Evolutionary conservation across 306 rosid species (phyloP).

Genomic region (Sicyos baderoa): DNA sequence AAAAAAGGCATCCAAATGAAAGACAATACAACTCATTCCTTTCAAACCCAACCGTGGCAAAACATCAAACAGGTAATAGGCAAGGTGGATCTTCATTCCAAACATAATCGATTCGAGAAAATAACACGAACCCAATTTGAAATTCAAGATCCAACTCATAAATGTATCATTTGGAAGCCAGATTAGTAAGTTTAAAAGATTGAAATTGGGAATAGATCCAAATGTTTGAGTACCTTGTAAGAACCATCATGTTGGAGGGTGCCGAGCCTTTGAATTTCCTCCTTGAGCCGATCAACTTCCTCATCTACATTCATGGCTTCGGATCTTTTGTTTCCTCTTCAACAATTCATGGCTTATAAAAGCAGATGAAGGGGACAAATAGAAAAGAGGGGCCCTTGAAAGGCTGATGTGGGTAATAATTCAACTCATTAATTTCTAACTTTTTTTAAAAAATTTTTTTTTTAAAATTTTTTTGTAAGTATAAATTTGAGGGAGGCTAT

Average conservation of each 20-base stretch:
- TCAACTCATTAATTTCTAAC: too few species aligned
- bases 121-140: not conserved
- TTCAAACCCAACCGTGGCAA: not conserved
- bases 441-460: too few species aligned
- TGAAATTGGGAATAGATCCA: not conserved
- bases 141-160: slow-evolving; percentile 7
- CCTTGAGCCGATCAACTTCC: slow-evolving; percentile 66
- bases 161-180: not conserved
- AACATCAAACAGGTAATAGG: slow-evolving; percentile 10
- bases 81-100: not conserved
- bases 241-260: slow-evolving; percentile 66
- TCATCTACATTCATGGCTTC: slow-evolving; percentile 83
- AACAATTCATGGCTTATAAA: not conserved
- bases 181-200: not conserved
- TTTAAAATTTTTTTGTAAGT: too few species aligned
- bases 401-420: not conserved
- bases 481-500: too few species aligned
- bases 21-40: not conserved
- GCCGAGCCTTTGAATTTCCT: slow-evolving; percentile 81
- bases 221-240: slow-evolving; percentile 45
- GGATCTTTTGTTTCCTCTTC: slow-evolving; percentile 9
- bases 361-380: not conserved
- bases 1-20: not conserved
- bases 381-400: not conserved
- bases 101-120: not conserved